These are phyloP conservation scores for Aspergillus sp. DNA, from an alignment of 2,329 filamentous ascomycete species.

Conservation along the genomic window DNA sequence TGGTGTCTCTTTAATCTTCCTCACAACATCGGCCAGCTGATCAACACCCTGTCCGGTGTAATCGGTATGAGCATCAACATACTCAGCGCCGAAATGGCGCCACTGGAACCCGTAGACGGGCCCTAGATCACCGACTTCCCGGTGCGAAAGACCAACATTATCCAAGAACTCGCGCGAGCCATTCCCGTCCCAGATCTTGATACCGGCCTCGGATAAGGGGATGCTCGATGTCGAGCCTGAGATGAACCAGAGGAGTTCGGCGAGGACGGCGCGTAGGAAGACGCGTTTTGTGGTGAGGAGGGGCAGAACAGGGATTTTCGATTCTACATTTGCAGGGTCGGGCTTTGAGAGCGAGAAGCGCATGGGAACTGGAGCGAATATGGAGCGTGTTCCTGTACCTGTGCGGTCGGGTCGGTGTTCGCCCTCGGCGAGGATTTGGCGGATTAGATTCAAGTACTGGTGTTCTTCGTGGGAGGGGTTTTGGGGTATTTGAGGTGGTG, in stretches of 20 bases:
- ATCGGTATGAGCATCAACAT: constrained; percentile 73
- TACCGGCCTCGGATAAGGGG: constrained; percentile 72
- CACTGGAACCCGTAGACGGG: constrained; percentile 99
- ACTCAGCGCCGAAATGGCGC: constrained; percentile 95
- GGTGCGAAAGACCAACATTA: constrained; percentile 74
- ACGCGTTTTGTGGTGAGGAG: constrained; percentile 97
- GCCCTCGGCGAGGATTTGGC: constrained; percentile 75
- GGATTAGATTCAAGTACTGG: constrained; percentile 89
- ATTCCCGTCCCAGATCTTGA: constrained; percentile 99
- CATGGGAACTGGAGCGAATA: constrained; percentile 83
- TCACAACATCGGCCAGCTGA: constrained; percentile 85
- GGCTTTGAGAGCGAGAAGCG: constrained; percentile 77
- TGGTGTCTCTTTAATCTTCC: constrained; percentile 78
- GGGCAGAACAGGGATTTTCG: constrained; percentile 68
- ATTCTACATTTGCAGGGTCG: constrained; percentile 37
- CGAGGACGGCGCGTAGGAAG: constrained; percentile 84
- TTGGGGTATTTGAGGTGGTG: constrained; percentile 19
- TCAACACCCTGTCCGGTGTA: constrained; percentile 89
- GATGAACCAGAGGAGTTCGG: constrained; percentile 95
- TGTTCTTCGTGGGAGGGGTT: constrained; percentile 72
- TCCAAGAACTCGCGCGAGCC: constrained; percentile 89
- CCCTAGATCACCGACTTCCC: constrained; percentile 84
- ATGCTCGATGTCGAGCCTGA: constrained; percentile 77
- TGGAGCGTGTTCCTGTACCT: constrained; percentile 85
- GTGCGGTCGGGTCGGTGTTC: constrained; percentile 91